Evolutionary conservation across 305 asterid species (phyloP).

Genomic region (Solanum chacoense): DNA sequence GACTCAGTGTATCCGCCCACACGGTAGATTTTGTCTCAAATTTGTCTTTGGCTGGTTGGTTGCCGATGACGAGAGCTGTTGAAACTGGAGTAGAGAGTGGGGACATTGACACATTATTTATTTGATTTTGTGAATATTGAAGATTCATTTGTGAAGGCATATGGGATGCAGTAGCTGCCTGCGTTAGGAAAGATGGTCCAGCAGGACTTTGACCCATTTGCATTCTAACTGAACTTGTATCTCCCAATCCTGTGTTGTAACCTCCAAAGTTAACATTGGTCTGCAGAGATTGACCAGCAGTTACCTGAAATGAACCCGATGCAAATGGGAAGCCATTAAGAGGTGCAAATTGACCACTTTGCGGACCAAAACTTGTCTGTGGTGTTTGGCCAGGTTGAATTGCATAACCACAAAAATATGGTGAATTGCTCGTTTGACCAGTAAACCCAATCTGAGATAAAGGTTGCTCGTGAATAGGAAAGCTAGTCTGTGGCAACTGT

Average conservation of each 20-base stretch:
- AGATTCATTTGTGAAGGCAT: constrained; percentile 25
- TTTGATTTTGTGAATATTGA: constrained; percentile 29
- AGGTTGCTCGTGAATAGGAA: neutral
- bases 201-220: constrained; percentile 15
- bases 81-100: constrained; percentile 19
- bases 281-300: constrained; percentile 12
- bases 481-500: neutral
- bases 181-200: constrained; percentile 16
- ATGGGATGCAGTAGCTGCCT: constrained; percentile 9
- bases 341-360: constrained; percentile 23
- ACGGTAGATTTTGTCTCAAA: constrained; percentile 70
- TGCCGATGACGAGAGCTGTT: constrained; percentile 28
- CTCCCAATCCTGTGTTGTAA: constrained; percentile 20
- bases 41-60: constrained; percentile 44
- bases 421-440: neutral
- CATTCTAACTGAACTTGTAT: constrained; percentile 19
- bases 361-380: constrained; percentile 36
- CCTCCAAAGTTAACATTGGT: constrained; percentile 33
- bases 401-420: constrained; percentile 13
- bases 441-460: neutral
- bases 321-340: constrained; percentile 16
- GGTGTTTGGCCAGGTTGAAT: constrained; percentile 37
- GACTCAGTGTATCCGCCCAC: constrained; percentile 77
- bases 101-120: constrained; percentile 6
- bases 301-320: constrained; percentile 6